Conservation (phyloP, 352 stramenopile species). For the Phytopythium litorale region DNA sequence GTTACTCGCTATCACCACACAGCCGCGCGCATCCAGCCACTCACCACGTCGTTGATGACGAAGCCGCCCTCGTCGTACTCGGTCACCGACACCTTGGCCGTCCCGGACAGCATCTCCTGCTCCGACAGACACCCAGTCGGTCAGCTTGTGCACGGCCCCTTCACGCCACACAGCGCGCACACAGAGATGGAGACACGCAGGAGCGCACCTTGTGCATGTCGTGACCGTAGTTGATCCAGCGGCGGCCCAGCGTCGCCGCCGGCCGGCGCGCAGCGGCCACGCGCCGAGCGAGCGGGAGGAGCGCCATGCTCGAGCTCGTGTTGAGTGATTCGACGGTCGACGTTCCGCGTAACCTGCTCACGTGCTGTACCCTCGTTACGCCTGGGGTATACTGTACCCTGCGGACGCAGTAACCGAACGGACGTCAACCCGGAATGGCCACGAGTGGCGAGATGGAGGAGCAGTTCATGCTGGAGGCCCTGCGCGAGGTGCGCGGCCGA, state of each 20-base stretch:
- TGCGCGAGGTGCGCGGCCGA: constrained; percentile 44
- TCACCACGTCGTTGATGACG: constrained; percentile 74
- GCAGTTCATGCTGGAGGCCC: constrained; percentile 69
- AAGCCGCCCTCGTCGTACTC: constrained; percentile 87
- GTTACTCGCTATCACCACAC: neutral
- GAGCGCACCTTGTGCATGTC: constrained; percentile 69
- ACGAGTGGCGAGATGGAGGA: constrained; percentile 22
- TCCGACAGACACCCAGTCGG: neutral
- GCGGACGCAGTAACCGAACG: neutral
- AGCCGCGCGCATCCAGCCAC: neutral
- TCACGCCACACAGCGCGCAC: neutral
- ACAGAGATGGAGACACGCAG: neutral
- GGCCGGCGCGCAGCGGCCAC: constrained; percentile 12
- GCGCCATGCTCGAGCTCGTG: constrained; percentile 15
- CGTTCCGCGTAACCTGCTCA: constrained; percentile 1
- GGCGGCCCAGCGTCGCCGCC: constrained; percentile 18
- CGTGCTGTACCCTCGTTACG: neutral
- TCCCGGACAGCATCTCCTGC: constrained; percentile 83
- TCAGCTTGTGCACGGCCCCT: neutral
- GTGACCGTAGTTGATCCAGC: constrained; percentile 80
- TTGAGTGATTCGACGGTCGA: neutral
- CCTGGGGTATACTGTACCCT: constrained; percentile 4
- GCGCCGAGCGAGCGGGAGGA: constrained; percentile 23
- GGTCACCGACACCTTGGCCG: constrained; percentile 70
- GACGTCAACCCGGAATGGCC: neutral